Percentiles rank a stretch among this genome's conserved stretches.
Conservation (phyloP, 768 basidiomycete species). For the Sarcodon sp. region DNA sequence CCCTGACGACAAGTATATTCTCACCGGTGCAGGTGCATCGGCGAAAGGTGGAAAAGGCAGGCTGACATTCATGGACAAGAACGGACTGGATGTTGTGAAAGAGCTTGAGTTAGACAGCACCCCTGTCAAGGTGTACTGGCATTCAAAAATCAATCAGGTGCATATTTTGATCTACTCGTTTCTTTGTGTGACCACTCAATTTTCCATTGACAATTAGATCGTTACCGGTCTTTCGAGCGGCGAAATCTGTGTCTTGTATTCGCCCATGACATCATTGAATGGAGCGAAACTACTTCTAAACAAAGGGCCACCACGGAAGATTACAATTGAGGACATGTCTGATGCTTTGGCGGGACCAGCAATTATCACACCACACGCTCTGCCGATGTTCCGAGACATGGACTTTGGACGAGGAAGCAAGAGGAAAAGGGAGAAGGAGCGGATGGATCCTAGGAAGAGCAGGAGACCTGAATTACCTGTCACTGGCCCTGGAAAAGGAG, state of each 20-base stretch:
- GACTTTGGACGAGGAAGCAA: conserved; percentile 54
- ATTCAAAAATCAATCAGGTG: conserved; percentile 95
- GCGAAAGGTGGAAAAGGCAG: conserved; percentile 58
- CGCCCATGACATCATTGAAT: conserved; percentile 78
- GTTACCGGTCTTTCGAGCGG: conserved; percentile 82
- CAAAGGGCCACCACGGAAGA: conserved; percentile 76
- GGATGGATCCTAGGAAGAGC: conserved; percentile 85
- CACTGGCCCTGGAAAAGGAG: conserved; percentile 85
- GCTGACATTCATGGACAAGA: conserved; percentile 62
- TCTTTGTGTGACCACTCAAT: conserved; percentile 1
- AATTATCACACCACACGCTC: conserved; percentile 84
- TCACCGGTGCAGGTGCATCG: conserved; percentile 70
- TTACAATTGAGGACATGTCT: conserved; percentile 80
- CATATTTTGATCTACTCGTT: conserved; percentile 13
- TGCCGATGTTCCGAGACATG: conserved; percentile 88
- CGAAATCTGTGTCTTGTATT: conserved; percentile 83
- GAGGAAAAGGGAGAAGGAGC: conserved; percentile 81
- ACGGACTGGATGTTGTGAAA: conserved; percentile 56
- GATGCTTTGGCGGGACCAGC: conserved; percentile 75
- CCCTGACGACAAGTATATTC: conserved; percentile 80
- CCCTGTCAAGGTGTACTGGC: conserved; percentile 90
- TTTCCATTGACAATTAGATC: conserved; percentile 37
- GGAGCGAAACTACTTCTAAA: conserved; percentile 84
- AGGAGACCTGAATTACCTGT: conserved; percentile 87
- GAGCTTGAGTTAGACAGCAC: conserved; percentile 57